Evolutionary conservation across 805 yeast species (phyloP), one percentile per base, ranked within the genome.

Genomic region (Candida tibetensis): DNA sequence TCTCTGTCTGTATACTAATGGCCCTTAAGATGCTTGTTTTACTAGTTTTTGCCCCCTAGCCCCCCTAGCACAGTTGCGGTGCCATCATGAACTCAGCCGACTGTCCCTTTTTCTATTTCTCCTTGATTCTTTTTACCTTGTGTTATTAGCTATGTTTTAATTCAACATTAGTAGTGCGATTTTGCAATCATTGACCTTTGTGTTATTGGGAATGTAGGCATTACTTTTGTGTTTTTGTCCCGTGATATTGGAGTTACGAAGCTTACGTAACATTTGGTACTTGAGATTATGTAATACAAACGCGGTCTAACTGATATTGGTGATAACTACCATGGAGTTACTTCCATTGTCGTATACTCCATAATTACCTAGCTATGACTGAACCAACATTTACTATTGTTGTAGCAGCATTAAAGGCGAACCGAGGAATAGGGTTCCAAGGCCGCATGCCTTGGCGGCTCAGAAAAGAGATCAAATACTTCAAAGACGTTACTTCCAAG

Each of bases 371-470:
- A 12, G 30, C 19, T 15, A 23, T 37, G 28, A 22, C 30, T 17
- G 37, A 44, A 25, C 50, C 50, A 5, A 41, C 60, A 14, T 45
- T 68, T 2, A 63, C 63, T 2, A 66, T 87, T 26, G 77, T 93
- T 5, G 95, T 93, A 19, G 99, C 99, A 0, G 93, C 95, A 0
- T 62, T 93, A 26, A 58, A 79, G 45, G 95, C 97, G 1, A 72
- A 71, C 2, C 67, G 79, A 48, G 98, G 97, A 0, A 93, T 93
- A 31, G 99, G 99, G 1, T 69, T 64, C 53, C 76, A 81, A 37
- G 95, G 95, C 2, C 62, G 72, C 36, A 66, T 93, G 40, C 98
- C 99, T 3, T 93, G 99, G 99, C 71, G 82, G 33, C 69, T 93
- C 19, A 72, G 79, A 39, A 72, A 81, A 36, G 99, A 93, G 58